Conservation (phyloP, 768 basidiomycete genomes). For the Podaxis sp. region DNA sequence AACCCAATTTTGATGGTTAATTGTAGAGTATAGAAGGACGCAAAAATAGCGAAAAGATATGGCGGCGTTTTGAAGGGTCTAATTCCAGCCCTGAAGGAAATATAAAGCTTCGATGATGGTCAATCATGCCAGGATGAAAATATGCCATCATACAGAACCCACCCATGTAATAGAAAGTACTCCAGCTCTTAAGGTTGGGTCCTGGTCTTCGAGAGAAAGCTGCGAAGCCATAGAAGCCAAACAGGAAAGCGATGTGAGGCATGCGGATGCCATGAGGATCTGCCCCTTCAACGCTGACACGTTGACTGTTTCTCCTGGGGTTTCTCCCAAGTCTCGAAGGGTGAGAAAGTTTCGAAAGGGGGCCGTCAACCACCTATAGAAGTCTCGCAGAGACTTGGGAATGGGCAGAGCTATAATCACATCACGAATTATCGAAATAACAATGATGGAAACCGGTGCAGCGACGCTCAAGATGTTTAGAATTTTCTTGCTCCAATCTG, state of each 20-base stretch:
- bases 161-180: conserved; percentile 50
- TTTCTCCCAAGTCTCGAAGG: conserved; percentile 47
- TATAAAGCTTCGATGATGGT: conserved; percentile 38
- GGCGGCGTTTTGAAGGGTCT: conserved; percentile 50
- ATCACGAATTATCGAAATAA: conserved; percentile 7
- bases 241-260: conserved; percentile 40
- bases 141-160: conserved; percentile 20
- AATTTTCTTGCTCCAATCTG: conserved; percentile 8
- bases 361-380: conserved; percentile 15
- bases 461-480: not conserved
- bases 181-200: conserved; percentile 24
- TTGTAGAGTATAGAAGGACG: conserved; percentile 32
- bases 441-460: conserved; percentile 2
- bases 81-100: conserved; percentile 33
- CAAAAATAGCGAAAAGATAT: conserved; percentile 45
- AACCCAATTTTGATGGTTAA: conserved; percentile 36
- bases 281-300: conserved; percentile 26
- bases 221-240: conserved; percentile 39
- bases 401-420: conserved; percentile 4
- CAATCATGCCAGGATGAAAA: conserved; percentile 4
- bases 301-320: conserved; percentile 24
- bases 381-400: not conserved
- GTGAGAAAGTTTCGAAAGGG: conserved; percentile 55
- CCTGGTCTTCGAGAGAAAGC: conserved; percentile 23
- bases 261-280: conserved; percentile 34